Evolutionary conservation across 257 asterid genomes (phyloP), one percentile per base, ranked within the genome.

Genomic region (Ophiorrhiza pumila): DNA sequence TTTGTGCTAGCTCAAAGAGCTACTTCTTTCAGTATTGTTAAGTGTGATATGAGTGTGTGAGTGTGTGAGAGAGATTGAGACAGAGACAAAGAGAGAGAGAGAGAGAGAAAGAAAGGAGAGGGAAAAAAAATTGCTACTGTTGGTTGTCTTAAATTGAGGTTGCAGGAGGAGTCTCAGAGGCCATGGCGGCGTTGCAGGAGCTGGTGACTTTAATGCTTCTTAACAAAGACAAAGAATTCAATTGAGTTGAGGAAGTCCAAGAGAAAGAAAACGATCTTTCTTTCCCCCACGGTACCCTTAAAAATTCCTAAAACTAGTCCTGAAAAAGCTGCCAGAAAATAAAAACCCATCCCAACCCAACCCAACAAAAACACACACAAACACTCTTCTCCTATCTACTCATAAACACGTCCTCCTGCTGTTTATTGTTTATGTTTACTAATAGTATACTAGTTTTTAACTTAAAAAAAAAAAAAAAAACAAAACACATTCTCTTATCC

Each of bases 161-260:
- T 62, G 75, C 79, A 76, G 80, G 68, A 75, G 77, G 85, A 56
- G 67, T 76, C 80, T 85, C 90, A 85, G 92, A 78, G 87, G 80
- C 91, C 78, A 79, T 85, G 98, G 96, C 98, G 97, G 98, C 98
- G 94, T 88, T 87, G 88, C 91, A 93, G 91, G 96, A 75, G 82
- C 91, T 80, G 90, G 90, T 79, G 82, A 87, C 80, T 85, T 91
- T 87, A 93, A 85, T 89, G 94, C 86, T 77, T 65, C 84, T 39
- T 76, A 75, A 25, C 68, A 76, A 74, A 50, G 63, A 77, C 70
- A 73, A 27, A 74, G 64, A 75, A 83, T 69, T 76, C 65, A 81
- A 82, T 72, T 78, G 23, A 39, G n/a, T n/a, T n/a, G 82, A 80
- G 59, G 41, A 73, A 79, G 73, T 59, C 71, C 13, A 60, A 71